Evolutionary conservation across 1,284 basidiomycete genomes (phyloP), one percentile per base, ranked within the genome.

Genomic region (Tylopilus orsonianus): DNA sequence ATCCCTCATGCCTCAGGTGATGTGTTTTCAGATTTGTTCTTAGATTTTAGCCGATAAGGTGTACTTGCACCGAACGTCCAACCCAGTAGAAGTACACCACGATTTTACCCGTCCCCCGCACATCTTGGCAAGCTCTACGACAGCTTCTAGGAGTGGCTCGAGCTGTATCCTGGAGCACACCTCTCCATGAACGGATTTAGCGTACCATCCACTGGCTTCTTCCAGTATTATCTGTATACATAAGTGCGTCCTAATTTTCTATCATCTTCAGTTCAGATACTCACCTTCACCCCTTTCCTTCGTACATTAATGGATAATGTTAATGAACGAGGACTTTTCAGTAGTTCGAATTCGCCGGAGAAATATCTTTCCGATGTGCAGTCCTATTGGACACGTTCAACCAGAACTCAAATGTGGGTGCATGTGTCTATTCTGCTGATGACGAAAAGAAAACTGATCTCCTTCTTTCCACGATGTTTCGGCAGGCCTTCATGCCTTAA

Each of bases 151-250:
- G 9, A 8, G 5, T 4, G 22, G 1, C 24, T 30, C 4, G 22
- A 2, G 2, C n/a, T n/a, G n/a, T n/a, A n/a, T n/a, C n/a, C n/a
- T n/a, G n/a, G n/a, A n/a, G n/a, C n/a, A n/a, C n/a, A n/a, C n/a
- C n/a, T n/a, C n/a, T n/a, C n/a, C n/a, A n/a, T n/a, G n/a, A n/a
- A n/a, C n/a, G n/a, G n/a, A n/a, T n/a, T n/a, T n/a, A n/a, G n/a
- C n/a, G 12, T 16, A 5, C 41, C 32, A n/a, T 24, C 8, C 5
- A 12, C n/a, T 27, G 22, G 14, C 5, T 13, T 8, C n/a, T 38
- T 55, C 54, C 49, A 54, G 36, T 32, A 23, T n/a, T 8, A 7
- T 8, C 1, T 1, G 1, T 41, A 58, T 52, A 52, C n/a, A n/a
- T n/a, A n/a, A n/a, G n/a, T n/a, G n/a, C n/a, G n/a, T n/a, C n/a